Evolutionary conservation across 2,329 filamentous ascomycete species (phyloP).

Genomic region (Penicillium sp.): DNA sequence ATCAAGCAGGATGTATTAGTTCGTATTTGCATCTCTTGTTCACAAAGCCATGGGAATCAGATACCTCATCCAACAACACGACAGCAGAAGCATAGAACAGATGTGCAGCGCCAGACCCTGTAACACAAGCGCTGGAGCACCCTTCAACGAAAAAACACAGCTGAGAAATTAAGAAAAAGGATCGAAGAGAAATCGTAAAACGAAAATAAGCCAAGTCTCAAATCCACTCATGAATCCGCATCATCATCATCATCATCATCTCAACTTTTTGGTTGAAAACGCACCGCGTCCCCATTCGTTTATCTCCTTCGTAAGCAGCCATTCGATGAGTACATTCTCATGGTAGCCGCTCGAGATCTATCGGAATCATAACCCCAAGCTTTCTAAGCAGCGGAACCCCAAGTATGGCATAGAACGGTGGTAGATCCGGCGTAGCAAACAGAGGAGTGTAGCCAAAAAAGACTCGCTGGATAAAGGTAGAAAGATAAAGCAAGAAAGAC

Average conservation of each 20-base stretch:
- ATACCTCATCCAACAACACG: conserved; percentile 21
- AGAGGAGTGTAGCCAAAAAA: conserved; percentile 12
- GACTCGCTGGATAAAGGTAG: conserved; percentile 7
- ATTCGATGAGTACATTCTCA: conserved; percentile 1
- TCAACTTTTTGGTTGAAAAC: conserved; percentile 19
- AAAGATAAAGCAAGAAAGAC: conserved; percentile 6
- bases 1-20: conserved; percentile 20
- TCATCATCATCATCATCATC: neutral
- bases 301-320: neutral
- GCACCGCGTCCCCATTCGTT: conserved; percentile 13
- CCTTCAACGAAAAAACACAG: neutral
- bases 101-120: conserved; percentile 9
- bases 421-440: conserved; percentile 20
- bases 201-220: conserved; percentile 14
- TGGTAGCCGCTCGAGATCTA: conserved; percentile 8
- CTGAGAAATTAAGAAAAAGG: neutral
- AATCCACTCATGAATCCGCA: neutral
- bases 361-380: conserved; percentile 13
- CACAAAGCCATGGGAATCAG: conserved; percentile 20
- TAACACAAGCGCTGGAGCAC: neutral
- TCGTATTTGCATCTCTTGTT: conserved; percentile 30
- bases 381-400: neutral
- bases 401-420: conserved; percentile 20
- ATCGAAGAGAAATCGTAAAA: neutral
- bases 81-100: conserved; percentile 12